Base-by-base conservation (phyloP, 352 stramenopile species). In the Pythium grandisporangium region DNA sequence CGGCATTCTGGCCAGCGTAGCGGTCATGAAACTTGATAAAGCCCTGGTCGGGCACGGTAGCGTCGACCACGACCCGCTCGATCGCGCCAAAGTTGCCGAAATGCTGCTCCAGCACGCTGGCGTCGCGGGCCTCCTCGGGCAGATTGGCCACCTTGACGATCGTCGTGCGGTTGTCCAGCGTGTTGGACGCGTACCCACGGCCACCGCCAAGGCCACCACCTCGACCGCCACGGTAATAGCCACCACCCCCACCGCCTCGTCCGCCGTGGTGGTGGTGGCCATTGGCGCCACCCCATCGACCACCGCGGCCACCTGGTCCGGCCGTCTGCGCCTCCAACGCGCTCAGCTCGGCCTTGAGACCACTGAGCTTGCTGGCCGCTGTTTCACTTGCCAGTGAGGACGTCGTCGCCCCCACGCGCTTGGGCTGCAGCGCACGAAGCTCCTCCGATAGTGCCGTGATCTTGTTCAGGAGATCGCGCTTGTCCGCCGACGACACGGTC, bases 11-110 rank as follows among this genome's bases (percentile, higher is more conserved):
- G 7, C 70, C 80, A 3, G 58, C 60, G 47, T 88, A 90, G 21
- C 80, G 69, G 41, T 93, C 77, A 32, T 83, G 63, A 39, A 93
- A 93, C 55, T 93, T 88, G 55, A 93, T 85, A 38, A 72, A 91
- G 6, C 65, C 72, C 34, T 63, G 62, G 14, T 61, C 54, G 6
- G 63, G 58, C 19, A 51, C 35, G 14, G 45, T 40, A 23, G 66
- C 59, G 26, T 84, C 75, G 47, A 90, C 58, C 32, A 86, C 69
- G 16, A 93, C 80, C 13, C 62, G 59, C 47, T 90, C 77, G 10
- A 93, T 72, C 4, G 63, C 59, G n/a, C 80, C 80, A 64, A 89
- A 93, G 38, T 80, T 80, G 47, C 72, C 74, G 61, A 93, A 93
- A 38, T 93, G 80, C 63, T 93, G 77, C 45, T 84, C 76, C 43